A percentile compares a stretch with the other conserved stretches of the same genome.
Evolutionary conservation across 495 filamentous ascomycete genomes (phyloP).

Genomic region (Xylaria cubensis): DNA sequence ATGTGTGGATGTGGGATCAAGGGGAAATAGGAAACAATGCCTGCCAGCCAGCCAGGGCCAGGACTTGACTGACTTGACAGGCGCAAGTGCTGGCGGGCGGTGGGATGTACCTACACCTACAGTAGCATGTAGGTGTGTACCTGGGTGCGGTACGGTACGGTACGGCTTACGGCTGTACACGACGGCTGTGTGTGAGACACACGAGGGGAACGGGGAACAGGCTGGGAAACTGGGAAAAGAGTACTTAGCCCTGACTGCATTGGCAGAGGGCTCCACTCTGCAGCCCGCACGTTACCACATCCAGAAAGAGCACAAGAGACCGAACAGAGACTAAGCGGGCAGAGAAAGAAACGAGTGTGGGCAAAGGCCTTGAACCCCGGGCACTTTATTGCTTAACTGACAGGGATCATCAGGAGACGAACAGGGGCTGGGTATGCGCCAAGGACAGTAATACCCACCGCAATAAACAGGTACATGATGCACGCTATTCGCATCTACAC

Average conservation of each 20-base stretch:
- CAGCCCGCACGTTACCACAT: constrained; percentile 18
- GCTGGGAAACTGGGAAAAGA: constrained; percentile 3
- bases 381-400: constrained; percentile 18
- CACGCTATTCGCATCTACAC: background rate
- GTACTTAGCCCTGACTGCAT: background rate
- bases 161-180: constrained; percentile 16
- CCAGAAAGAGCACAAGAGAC: constrained; percentile 22
- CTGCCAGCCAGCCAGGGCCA: constrained; percentile 7
- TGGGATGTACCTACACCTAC: background rate
- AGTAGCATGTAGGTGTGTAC: background rate
- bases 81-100: background rate
- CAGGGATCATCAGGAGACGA: constrained; percentile 27
- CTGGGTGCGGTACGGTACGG: constrained; percentile 11
- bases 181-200: constrained; percentile 9
- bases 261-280: constrained; percentile 17
- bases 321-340: constrained; percentile 11
- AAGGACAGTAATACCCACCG: constrained; percentile 9
- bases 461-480: constrained; percentile 15
- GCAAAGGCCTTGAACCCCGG: background rate
- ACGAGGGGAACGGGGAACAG: background rate
- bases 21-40: constrained; percentile 28
- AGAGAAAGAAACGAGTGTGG: constrained; percentile 12
- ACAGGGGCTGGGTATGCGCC: constrained; percentile 8
- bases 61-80: background rate
- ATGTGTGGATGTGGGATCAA: constrained; percentile 18